Percentiles rank a stretch among this genome's conserved stretches.
These are phyloP conservation scores for Rhynchosporium agropyri DNA, from an alignment of 2,329 filamentous ascomycete genomes.

Conservation along the genomic window DNA sequence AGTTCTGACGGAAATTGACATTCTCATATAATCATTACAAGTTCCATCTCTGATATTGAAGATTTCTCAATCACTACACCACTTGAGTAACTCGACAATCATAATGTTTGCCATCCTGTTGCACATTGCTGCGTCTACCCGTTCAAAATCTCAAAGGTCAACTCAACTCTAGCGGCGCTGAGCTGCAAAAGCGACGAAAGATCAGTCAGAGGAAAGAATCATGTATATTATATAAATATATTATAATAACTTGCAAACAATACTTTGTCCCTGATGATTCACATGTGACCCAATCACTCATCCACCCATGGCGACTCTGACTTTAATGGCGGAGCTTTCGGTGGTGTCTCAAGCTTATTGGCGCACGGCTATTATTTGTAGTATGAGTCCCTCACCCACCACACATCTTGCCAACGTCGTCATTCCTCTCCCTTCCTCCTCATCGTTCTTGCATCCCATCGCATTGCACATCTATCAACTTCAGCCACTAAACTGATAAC, in stretches of 20 bases:
- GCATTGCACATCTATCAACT: conserved; percentile 5
- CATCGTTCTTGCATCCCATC: conserved; percentile 17
- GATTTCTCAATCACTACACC: no score
- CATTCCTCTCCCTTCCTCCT: conserved; percentile 12
- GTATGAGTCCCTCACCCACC: background rate
- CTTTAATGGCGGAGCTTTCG: background rate
- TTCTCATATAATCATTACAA: no score
- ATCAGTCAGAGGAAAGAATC: no score
- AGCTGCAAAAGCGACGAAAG: no score
- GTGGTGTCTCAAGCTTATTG: background rate
- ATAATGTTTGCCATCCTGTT: no score
- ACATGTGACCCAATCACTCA: conserved; percentile 7
- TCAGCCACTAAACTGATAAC: background rate
- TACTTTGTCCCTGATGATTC: conserved; percentile 10
- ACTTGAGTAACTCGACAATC: no score
- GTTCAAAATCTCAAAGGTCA: no score
- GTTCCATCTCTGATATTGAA: no score
- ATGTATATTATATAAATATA: background rate
- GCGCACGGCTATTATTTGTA: background rate
- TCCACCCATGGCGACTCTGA: background rate
- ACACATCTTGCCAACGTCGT: conserved; percentile 17
- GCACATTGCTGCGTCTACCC: no score
- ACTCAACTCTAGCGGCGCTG: no score
- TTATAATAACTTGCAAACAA: background rate
- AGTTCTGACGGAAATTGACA: no score